Evolutionary conservation across 163 green algal species (phyloP).

Genomic region (Picocystis sp.): DNA sequence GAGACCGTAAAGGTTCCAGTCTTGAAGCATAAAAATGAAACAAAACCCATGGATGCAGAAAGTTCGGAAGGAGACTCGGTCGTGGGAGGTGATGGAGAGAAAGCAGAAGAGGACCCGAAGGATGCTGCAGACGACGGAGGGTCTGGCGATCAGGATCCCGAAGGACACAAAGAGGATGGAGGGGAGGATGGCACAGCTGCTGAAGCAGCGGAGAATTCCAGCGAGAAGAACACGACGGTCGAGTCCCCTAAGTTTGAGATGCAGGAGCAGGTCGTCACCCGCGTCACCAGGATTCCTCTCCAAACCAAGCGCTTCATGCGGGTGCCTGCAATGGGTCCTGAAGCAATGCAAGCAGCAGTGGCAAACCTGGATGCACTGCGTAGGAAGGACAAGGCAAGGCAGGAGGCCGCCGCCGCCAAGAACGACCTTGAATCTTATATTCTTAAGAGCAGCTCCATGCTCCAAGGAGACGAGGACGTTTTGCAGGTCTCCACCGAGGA

Average conservation of each 20-base stretch:
- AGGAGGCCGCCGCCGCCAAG: constrained; percentile 33
- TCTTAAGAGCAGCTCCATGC: constrained; percentile 27
- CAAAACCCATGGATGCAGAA: no score
- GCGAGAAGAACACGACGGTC: no score
- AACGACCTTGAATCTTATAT: constrained; percentile 94
- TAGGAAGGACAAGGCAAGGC: constrained; percentile 25
- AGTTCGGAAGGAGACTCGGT: constrained; percentile 1
- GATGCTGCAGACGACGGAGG: constrained; percentile 4
- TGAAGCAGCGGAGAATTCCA: no score
- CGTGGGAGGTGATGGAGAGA: neutral
- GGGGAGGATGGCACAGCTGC: no score
- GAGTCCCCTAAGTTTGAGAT: no score
- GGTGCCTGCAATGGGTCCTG: no score
- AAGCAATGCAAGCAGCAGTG: no score
- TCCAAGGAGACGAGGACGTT: constrained; percentile 24
- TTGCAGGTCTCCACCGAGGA: constrained; percentile 55
- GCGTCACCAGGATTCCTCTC: no score
- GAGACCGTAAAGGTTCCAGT: constrained; percentile 16
- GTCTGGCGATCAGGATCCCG: neutral
- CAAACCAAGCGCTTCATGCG: no score
- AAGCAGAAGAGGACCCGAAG: neutral
- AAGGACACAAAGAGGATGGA: no score
- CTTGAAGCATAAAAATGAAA: neutral
- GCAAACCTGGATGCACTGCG: constrained; percentile 14
- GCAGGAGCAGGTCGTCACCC: no score